phyloP scores from a whole-genome alignment of 2,329 filamentous ascomycete genomes.

The Harringtonia aguacate region DNA sequence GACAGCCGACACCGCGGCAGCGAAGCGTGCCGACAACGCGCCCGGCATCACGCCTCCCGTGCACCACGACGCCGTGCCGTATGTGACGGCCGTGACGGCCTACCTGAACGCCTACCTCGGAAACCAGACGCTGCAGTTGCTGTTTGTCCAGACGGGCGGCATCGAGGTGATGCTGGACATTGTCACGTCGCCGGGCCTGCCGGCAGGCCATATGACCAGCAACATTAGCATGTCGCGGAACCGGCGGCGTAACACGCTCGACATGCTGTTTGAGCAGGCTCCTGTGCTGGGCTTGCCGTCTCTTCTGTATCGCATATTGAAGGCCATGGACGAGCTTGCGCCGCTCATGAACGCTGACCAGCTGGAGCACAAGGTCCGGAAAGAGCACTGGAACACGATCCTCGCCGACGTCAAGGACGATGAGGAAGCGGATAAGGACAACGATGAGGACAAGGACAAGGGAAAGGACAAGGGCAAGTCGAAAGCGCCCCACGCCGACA shows the following conservation, averaged over 20 bases:
- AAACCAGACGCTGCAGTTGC: constrained; percentile 60
- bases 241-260: constrained; percentile 62
- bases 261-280: constrained; percentile 70
- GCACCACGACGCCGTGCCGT: constrained; percentile 44
- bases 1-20: neutral
- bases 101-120: constrained; percentile 69
- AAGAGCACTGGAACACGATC: neutral
- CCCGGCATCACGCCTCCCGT: constrained; percentile 4
- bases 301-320: constrained; percentile 63
- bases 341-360: constrained; percentile 42
- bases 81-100: constrained; percentile 63
- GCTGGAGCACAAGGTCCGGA: neutral
- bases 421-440: neutral
- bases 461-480: neutral
- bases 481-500: neutral
- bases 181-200: constrained; percentile 69
- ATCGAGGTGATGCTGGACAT: constrained; percentile 79
- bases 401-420: neutral
- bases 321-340: constrained; percentile 55
- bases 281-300: constrained; percentile 75
- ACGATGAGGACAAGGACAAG: neutral
- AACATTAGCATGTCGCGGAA: constrained; percentile 57
- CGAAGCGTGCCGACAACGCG: neutral
- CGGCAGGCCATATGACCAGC: constrained; percentile 60
- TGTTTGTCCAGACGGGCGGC: constrained; percentile 69